phyloP scores from a whole-genome alignment of 768 basidiomycete genomes.

The Boletellus ananiceps region DNA sequence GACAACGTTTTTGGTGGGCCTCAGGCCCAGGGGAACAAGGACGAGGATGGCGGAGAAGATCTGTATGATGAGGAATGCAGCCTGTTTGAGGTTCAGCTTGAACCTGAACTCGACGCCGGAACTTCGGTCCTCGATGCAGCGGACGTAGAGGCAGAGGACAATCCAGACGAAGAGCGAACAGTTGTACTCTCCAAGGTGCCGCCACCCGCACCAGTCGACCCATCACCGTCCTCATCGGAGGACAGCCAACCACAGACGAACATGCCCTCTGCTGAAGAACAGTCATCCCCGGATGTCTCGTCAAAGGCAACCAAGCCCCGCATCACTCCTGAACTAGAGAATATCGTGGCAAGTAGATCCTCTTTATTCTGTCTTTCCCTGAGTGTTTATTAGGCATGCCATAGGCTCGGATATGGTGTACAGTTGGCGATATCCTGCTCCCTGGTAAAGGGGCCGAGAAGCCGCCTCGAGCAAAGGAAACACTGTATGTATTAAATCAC shows the following conservation, averaged over 20 bases:
- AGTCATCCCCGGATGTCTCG: slow-evolving; percentile 11
- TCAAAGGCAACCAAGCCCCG: slow-evolving; percentile 38
- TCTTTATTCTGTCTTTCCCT: neutral
- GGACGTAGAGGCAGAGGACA: slow-evolving; percentile 9
- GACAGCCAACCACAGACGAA: slow-evolving; percentile 4
- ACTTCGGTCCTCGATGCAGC: neutral
- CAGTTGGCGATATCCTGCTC: slow-evolving; percentile 60
- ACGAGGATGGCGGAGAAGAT: slow-evolving; percentile 2
- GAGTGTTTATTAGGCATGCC: neutral
- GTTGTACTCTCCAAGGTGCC: slow-evolving; percentile 26
- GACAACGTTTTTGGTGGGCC: slow-evolving; percentile 7
- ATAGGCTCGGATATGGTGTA: slow-evolving; percentile 67
- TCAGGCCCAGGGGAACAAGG: neutral
- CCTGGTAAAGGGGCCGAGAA: slow-evolving; percentile 44
- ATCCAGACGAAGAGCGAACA: slow-evolving; percentile 28
- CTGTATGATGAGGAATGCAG: slow-evolving; percentile 16
- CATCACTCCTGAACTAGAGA: slow-evolving; percentile 61
- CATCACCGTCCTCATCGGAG: neutral
- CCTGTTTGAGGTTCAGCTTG: slow-evolving; percentile 9
- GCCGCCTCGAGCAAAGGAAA: slow-evolving; percentile 53
- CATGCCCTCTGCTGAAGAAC: slow-evolving; percentile 1
- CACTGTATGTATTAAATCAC: slow-evolving; percentile 42
- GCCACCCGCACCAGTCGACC: neutral
- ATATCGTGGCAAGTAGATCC: slow-evolving; percentile 48
- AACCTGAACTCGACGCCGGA: slow-evolving; percentile 2